Evolutionary conservation across 2,329 filamentous ascomycete species (phyloP), one percentile per base, ranked within the genome.

Genomic region (Endocalyx cinctus): DNA sequence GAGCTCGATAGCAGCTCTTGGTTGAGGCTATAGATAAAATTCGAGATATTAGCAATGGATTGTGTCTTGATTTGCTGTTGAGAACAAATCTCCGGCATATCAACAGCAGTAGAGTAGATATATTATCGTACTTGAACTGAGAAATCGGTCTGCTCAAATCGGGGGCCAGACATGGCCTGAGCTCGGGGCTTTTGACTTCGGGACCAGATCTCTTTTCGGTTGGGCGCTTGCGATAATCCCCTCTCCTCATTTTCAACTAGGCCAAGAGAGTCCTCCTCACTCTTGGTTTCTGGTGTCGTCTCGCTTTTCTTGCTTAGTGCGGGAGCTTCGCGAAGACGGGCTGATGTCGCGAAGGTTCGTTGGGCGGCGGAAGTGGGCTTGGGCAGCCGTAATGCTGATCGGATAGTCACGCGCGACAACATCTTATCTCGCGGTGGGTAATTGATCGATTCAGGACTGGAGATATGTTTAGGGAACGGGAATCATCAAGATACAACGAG

Each of bases 141-240:
- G 67, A 97, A 90, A 55, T 94, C 87, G 20, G 87, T 97, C 78
- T 97, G 90, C 72, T 98, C 92, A 56, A 98, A 98, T 50, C 90
- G 74, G 46, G 92, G 92, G 26, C 92, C 92, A 26, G 80, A 79
- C 90, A 98, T 98, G 33, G 88, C 92, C 62, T 79, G 65, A 34
- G 78, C 74, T 52, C 90, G 75, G 25, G 87, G 79, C 62, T 79
- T 78, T 73, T 98, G 92, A 67, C 79, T 94, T 55, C 78, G 69
- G 41, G 87, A 87, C 92, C 92, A 98, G 39, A 87, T 74, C 5
- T 66, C 77, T 39, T 71, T 66, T 43, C 88, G 79, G 70, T 98
- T 98, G 15, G 92, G 92, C 19, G 90, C 87, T 70, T 98, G 92
- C 60, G 71, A 64, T 39, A 69, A 58, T 13, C 51, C 53, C 17